These are phyloP conservation scores for Cyberlindnera mycetangii DNA, from an alignment of 805 yeast species.

Conservation along the genomic window DNA sequence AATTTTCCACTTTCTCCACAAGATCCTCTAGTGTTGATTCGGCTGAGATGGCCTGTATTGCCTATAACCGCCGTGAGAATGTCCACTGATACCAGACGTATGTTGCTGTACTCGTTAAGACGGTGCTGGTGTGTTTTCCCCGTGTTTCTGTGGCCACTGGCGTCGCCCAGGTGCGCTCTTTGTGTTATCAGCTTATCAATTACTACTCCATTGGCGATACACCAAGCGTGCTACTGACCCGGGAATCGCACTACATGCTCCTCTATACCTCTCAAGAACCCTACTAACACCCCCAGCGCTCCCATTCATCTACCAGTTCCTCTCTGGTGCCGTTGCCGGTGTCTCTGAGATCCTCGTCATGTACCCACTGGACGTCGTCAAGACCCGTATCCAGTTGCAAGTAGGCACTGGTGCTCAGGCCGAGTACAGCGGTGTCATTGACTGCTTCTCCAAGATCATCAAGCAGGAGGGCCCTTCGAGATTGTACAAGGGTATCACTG, in stretches of 20 bases:
- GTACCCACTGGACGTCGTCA: constrained; percentile 97
- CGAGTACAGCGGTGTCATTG: constrained; percentile 79
- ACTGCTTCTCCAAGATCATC: constrained; percentile 80
- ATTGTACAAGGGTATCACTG: constrained; percentile 89
- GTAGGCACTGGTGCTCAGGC: constrained; percentile 45
- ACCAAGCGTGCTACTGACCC: too few species aligned
- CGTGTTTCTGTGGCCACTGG: not conserved
- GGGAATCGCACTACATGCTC: too few species aligned
- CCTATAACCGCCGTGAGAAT: not conserved
- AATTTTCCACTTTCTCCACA: constrained; percentile 14
- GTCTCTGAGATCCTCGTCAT: constrained; percentile 91
- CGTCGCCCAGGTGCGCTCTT: not conserved
- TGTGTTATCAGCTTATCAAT: constrained; percentile 4
- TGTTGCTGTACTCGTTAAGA: not conserved
- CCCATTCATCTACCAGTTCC: constrained; percentile 90
- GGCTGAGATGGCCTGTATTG: too few species aligned
- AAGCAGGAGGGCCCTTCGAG: constrained; percentile 80
- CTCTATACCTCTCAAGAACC: too few species aligned
- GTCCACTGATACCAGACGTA: constrained; percentile 16
- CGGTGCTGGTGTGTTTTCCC: not conserved
- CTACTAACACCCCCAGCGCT: constrained; percentile 39
- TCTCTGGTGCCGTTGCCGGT: constrained; percentile 94
- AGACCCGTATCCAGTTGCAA: constrained; percentile 92
- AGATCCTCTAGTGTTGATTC: too few species aligned
- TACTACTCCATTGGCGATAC: not conserved